These are phyloP conservation scores for Venturia aucupariae DNA, from an alignment of 2,329 filamentous ascomycete species.

Conservation along the genomic window DNA sequence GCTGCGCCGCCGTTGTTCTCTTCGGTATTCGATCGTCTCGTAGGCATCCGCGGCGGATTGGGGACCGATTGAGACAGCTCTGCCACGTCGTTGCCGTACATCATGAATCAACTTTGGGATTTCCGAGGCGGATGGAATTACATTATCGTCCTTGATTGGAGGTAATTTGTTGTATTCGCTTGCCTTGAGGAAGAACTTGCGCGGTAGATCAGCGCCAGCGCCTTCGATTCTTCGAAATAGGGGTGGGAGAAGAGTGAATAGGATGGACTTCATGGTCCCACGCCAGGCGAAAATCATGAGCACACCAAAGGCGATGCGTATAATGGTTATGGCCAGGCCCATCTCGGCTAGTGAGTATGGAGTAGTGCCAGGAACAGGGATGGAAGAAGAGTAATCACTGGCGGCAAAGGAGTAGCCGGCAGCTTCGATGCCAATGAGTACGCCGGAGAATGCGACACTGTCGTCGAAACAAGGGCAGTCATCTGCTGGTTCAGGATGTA, in stretches of 20 bases:
- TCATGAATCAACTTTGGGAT: constrained; percentile 50
- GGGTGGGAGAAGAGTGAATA: constrained; percentile 71
- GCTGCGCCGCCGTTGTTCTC: constrained; percentile 53
- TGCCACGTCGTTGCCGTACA: constrained; percentile 69
- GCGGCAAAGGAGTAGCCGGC: constrained; percentile 75
- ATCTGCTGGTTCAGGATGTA: constrained; percentile 92
- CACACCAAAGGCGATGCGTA: constrained; percentile 71
- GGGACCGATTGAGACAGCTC: constrained; percentile 82
- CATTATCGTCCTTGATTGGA: constrained; percentile 66
- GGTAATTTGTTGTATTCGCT: constrained; percentile 87
- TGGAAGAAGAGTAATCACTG: constrained; percentile 43
- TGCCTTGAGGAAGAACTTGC: constrained; percentile 84
- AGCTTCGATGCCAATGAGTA: constrained; percentile 74
- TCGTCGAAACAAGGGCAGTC: constrained; percentile 97
- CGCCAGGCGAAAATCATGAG: constrained; percentile 82
- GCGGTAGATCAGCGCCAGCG: constrained; percentile 67
- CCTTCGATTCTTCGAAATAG: constrained; percentile 80
- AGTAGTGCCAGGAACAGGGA: constrained; percentile 49
- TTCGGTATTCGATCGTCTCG: constrained; percentile 85
- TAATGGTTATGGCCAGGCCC: constrained; percentile 46
- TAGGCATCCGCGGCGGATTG: constrained; percentile 96
- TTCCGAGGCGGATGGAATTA: constrained; percentile 82
- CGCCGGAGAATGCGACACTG: constrained; percentile 84
- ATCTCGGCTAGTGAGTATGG: constrained; percentile 58
- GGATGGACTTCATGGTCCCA: constrained; percentile 73